Evolutionary conservation across 2,329 filamentous ascomycete genomes (phyloP), one percentile per base, ranked within the genome.

Genomic region (Ilyonectria destructans): DNA sequence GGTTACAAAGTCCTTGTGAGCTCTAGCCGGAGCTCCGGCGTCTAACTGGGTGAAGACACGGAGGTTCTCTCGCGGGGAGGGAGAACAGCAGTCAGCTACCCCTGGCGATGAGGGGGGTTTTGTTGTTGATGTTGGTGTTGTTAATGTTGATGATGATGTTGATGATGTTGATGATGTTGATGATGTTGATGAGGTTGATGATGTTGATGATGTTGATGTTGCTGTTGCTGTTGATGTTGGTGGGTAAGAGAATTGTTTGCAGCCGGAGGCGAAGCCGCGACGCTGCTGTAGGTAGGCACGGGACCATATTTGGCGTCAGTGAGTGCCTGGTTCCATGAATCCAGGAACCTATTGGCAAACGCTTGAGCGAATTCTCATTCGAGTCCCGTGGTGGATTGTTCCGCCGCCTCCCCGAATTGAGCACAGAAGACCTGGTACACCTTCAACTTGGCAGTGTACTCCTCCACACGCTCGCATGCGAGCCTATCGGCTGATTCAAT

Each of bases 391-490:
- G 54, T 56, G 43, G 66, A 63, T 40, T 63, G 35, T 21, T 62
- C 52, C 9, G 67, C 62, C 2, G 62, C 51, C 40, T 69, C 67
- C 45, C 63, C 51, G 51, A 70, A 65, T 54, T 55, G 54, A 43
- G 40, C 15, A 15, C 61, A 68, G 58, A 68, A 70, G 54, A 65
- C 61, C 43, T 58, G 33, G 51, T 67, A 70, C 26, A 70, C 64
- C 40, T 19, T 64, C 29, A 70, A 57, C 33, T 67, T 70, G 60
- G 57, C 46, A 49, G 65, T 70, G 54, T 64, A 59, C 35, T 52
- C 49, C 46, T 68, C 48, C 40, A 37, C 55, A 21, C 61, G 43
- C 19, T 62, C 45, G 26, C 35, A 26, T 6, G 58, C 58, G 46
- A 67, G 64, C 37, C 40, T 23, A 23, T 3, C 21, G 21, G 21